phyloP scores from a whole-genome alignment of 2,329 filamentous ascomycete species.

The Aspergillus versicolor region DNA sequence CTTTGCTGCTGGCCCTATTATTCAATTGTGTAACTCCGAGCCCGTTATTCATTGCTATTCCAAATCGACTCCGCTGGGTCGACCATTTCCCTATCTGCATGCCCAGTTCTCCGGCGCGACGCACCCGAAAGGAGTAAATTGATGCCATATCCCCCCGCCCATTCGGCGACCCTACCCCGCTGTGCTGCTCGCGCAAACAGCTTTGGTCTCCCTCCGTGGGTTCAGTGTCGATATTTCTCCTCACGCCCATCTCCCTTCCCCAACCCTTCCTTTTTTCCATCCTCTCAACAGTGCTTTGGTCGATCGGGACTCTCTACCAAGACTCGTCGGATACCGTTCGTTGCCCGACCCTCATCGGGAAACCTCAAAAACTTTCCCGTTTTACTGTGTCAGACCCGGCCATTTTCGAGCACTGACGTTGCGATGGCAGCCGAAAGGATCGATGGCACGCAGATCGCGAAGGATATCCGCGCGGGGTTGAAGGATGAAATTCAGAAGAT shows the following conservation, averaged over 20 bases:
- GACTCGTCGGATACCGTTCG: constrained; percentile 14
- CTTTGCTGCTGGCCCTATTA: background rate
- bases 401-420: constrained; percentile 54
- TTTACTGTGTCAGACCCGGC: constrained; percentile 22
- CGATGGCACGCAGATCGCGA: constrained; percentile 93
- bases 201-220: constrained; percentile 17
- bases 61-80: constrained; percentile 2
- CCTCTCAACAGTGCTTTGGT: constrained; percentile 14
- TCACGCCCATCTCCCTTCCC: constrained; percentile 13
- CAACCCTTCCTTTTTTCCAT: constrained; percentile 10
- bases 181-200: constrained; percentile 18
- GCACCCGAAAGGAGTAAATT: constrained; percentile 24
- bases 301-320: constrained; percentile 18
- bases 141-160: constrained; percentile 30
- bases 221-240: constrained; percentile 15
- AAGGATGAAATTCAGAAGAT: constrained; percentile 76
- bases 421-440: constrained; percentile 87
- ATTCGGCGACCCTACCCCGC: constrained; percentile 26
- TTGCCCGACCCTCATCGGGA: constrained; percentile 17
- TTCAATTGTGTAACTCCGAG: background rate
- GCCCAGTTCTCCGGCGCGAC: constrained; percentile 12
- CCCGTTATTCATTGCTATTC: constrained; percentile 1
- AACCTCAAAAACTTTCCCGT: constrained; percentile 17
- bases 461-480: constrained; percentile 80
- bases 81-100: constrained; percentile 16